Percentiles rank a stretch among this genome's conserved stretches.
Conservation (phyloP, 176 grass and related monocot genomes). For the Paspalum notatum region DNA sequence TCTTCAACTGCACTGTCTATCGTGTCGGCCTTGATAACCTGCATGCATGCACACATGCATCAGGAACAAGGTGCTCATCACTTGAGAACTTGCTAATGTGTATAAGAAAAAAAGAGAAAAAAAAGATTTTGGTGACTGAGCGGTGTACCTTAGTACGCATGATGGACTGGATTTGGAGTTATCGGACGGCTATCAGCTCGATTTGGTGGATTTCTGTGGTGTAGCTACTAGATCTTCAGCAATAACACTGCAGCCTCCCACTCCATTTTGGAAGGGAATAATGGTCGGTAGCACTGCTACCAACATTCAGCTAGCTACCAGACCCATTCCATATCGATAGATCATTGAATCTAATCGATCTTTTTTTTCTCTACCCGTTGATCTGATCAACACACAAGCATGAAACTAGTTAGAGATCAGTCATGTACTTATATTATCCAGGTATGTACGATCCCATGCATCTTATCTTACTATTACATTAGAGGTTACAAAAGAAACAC, state of each 20-base stretch:
- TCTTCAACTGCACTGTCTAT: neutral
- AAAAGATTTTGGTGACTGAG: neutral
- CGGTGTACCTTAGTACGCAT: neutral
- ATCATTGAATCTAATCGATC: conserved; percentile 9
- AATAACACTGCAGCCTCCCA: neutral
- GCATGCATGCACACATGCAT: neutral
- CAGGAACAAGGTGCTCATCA: neutral
- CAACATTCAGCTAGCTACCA: neutral
- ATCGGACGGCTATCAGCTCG: neutral
- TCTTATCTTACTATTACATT: neutral
- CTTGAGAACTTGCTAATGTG: neutral
- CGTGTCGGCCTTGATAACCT: neutral
- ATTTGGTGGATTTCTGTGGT: neutral
- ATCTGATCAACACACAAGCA: neutral
- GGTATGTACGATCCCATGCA: neutral
- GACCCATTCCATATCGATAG: neutral
- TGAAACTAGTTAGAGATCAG: neutral
- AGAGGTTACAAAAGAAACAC: too few relatives aligned
- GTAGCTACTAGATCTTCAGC: conserved; percentile 1
- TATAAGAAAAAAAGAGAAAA: neutral
- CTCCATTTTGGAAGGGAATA: neutral
- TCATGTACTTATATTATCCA: neutral
- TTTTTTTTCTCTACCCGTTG: neutral
- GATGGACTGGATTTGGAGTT: neutral
- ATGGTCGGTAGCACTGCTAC: neutral